Evolutionary conservation across 2,329 filamentous ascomycete species (phyloP).

Genomic region (Colletotrichum costaricense): DNA sequence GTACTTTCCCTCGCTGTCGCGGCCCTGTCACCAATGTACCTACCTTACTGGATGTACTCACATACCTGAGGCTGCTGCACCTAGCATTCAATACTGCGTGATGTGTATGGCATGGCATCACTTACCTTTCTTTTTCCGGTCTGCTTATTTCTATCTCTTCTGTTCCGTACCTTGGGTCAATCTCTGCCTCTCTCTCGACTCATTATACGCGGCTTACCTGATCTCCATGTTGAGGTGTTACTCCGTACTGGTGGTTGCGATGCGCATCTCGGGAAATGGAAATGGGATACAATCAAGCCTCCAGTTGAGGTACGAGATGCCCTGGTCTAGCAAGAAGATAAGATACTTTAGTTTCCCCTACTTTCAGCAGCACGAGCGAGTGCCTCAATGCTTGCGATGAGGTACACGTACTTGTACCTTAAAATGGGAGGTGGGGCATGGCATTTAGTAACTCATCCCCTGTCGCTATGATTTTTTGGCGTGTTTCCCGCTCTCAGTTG

Average conservation of each 20-base stretch:
- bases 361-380: neutral
- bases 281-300: neutral
- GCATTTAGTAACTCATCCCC: constrained; percentile 26
- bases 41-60: neutral
- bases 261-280: neutral
- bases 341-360: neutral
- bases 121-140: neutral
- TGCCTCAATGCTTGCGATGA: neutral
- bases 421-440: constrained; percentile 7
- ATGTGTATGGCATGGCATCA: too few species aligned
- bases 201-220: too few species aligned
- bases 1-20: constrained; percentile 4
- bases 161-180: neutral
- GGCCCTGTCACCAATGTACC: constrained; percentile 6
- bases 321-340: neutral
- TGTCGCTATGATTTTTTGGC: constrained; percentile 16
- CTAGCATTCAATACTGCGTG: neutral
- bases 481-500: constrained; percentile 19
- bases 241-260: neutral
- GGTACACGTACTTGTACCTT: neutral
- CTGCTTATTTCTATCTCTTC: neutral
- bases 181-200: neutral
- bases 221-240: neutral
- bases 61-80: too few species aligned
- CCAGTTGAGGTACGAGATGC: neutral